These are phyloP conservation scores for Penicillium verhagenii DNA, from an alignment of 495 filamentous ascomycete genomes.

Conservation along the genomic window DNA sequence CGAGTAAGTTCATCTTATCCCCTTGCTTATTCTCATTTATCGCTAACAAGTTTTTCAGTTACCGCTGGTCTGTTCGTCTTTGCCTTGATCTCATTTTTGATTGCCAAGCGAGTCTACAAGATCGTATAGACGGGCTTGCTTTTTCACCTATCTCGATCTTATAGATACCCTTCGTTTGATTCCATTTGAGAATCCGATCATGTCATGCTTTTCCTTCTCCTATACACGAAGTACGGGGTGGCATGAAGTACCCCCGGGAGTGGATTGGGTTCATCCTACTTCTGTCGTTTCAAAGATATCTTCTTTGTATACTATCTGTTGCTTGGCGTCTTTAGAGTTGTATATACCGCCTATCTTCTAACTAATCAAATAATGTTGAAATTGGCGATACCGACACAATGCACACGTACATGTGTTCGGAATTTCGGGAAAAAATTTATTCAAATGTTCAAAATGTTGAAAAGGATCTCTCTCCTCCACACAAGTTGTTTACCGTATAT, in stretches of 20 bases:
- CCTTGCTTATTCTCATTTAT: neutral
- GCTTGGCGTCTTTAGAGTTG: neutral
- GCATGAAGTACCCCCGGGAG: constrained; percentile 11
- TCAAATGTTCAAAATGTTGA: too few relatives aligned
- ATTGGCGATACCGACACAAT: neutral
- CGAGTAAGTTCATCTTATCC: constrained; percentile 41
- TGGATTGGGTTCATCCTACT: constrained; percentile 3
- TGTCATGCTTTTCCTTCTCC: neutral
- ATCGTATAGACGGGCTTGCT: constrained; percentile 48
- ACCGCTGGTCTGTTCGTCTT: constrained; percentile 74
- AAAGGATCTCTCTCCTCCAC: too few relatives aligned
- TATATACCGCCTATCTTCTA: neutral
- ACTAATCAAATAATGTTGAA: neutral
- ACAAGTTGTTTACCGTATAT: too few relatives aligned
- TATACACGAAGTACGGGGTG: neutral
- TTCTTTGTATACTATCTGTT: neutral
- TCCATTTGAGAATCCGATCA: neutral
- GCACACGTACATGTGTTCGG: neutral
- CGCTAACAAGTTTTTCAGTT: constrained; percentile 46
- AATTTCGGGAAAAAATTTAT: too few relatives aligned
- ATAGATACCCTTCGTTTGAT: neutral
- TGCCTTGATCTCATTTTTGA: constrained; percentile 70
- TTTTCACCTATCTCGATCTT: neutral
- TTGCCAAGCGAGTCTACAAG: constrained; percentile 77
- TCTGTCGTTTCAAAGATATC: too few relatives aligned